A percentile compares a stretch with the other conserved stretches of the same genome.
Conservation (phyloP, 1,284 basidiomycete genomes). For the Spongiforma sp. region DNA sequence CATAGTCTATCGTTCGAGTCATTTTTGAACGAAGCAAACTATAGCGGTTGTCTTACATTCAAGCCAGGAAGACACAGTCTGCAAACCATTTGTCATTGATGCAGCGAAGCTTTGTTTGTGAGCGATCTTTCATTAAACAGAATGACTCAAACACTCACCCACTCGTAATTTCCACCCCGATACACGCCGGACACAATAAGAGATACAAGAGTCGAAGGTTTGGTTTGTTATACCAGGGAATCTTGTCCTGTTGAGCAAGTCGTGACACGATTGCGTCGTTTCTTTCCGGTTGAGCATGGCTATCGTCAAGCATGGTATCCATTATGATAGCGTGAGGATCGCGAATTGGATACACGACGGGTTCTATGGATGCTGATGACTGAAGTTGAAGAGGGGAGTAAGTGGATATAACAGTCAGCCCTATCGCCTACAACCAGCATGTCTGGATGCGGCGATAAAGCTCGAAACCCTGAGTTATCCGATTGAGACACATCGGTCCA, state of each 20-base stretch:
- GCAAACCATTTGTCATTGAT: conserved; percentile 22
- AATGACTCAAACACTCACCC: conserved; percentile 46
- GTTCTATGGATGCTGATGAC: too few species aligned
- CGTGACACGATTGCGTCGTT: conserved; percentile 48
- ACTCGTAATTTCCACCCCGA: conserved; percentile 68
- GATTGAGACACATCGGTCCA: too few species aligned
- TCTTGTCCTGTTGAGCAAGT: conserved; percentile 51
- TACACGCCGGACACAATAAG: conserved; percentile 59
- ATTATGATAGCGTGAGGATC: too few species aligned
- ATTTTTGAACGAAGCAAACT: not conserved
- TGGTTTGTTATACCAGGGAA: conserved; percentile 61
- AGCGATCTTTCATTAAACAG: not conserved
- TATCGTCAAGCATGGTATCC: too few species aligned
- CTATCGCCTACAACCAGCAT: too few species aligned
- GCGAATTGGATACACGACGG: too few species aligned
- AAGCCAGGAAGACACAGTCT: conserved; percentile 25
- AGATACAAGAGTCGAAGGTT: conserved; percentile 39
- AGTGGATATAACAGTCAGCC: too few species aligned
- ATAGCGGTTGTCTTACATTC: conserved; percentile 15
- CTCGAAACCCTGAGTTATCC: too few species aligned
- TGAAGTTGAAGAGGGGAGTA: too few species aligned
- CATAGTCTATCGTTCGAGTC: conserved; percentile 14
- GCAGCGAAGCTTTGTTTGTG: conserved; percentile 16
- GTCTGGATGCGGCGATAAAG: too few species aligned
- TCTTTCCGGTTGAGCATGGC: not conserved